Evolutionary conservation across 495 filamentous ascomycete species (phyloP).

Genomic region (Bathelium albidoporum): DNA sequence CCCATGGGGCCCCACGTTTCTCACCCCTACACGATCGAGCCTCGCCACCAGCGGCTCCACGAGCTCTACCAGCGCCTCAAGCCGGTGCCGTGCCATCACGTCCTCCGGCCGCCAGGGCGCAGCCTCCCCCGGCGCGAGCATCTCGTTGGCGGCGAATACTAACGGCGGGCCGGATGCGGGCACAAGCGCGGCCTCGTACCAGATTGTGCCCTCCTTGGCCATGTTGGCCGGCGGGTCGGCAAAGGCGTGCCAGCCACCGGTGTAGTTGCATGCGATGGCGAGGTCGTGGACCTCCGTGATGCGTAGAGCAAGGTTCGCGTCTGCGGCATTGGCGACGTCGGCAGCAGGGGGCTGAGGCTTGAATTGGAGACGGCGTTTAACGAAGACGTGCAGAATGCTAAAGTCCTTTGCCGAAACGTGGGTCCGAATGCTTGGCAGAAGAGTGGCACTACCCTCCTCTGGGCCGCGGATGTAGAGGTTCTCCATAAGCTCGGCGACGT

Average conservation of each 20-base stretch:
- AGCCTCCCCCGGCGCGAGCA: slow-evolving; percentile 28
- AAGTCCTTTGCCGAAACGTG: slow-evolving; percentile 11
- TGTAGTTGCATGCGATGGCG: slow-evolving; percentile 9
- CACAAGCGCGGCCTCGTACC: slow-evolving; percentile 35
- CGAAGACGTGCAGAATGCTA: slow-evolving; percentile 9
- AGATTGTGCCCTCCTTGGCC: slow-evolving; percentile 26
- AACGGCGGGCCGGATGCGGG: slow-evolving; percentile 25
- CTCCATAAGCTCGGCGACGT: slow-evolving; percentile 24
- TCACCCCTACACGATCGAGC: not conserved
- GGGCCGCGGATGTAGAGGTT: slow-evolving; percentile 24
- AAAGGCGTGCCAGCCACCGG: not conserved
- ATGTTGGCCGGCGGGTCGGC: slow-evolving; percentile 21
- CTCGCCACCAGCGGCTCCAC: not conserved
- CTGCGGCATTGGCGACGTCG: not conserved
- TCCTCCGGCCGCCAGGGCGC: slow-evolving; percentile 15
- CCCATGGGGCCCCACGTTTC: slow-evolving; percentile 2
- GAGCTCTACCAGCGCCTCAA: not conserved
- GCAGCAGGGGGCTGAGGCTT: not conserved
- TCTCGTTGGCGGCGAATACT: slow-evolving; percentile 24
- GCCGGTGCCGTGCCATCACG: not conserved
- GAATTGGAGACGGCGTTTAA: slow-evolving; percentile 14
- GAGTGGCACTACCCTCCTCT: not conserved
- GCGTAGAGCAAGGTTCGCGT: slow-evolving; percentile 29
- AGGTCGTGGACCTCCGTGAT: slow-evolving; percentile 36
- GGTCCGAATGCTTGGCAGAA: not conserved